Evolutionary conservation across 2,329 filamentous ascomycete species (phyloP).

Genomic region (Ascochyta pisi): DNA sequence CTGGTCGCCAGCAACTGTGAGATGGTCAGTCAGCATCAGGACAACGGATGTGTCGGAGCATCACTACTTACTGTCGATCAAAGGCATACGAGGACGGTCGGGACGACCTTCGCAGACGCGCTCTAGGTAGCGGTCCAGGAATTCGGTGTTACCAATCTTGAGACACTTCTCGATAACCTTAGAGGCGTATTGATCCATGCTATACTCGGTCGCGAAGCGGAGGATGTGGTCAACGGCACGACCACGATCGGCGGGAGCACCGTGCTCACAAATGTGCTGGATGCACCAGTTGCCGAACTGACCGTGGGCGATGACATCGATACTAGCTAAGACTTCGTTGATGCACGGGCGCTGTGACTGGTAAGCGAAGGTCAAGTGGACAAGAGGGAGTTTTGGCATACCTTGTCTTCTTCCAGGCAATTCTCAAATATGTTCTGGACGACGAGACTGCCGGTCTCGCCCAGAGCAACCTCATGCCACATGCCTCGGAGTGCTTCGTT

Average conservation of each 20-base stretch:
- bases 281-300: slow-evolving; percentile 99
- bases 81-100: slow-evolving; percentile 91
- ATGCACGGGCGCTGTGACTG: slow-evolving; percentile 82
- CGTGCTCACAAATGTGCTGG: slow-evolving; percentile 98
- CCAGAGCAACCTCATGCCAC: slow-evolving; percentile 98
- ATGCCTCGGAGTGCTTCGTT: slow-evolving; percentile 94
- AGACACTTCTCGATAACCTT: slow-evolving; percentile 99
- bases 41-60: neutral
- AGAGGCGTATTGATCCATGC: slow-evolving; percentile 98
- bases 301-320: slow-evolving; percentile 94
- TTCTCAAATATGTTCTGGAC: slow-evolving; percentile 99
- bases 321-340: slow-evolving; percentile 92
- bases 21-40: slow-evolving; percentile 29
- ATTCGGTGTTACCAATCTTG: slow-evolving; percentile 91
- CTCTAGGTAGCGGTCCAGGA: slow-evolving; percentile 89
- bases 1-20: slow-evolving; percentile 87
- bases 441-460: slow-evolving; percentile 95
- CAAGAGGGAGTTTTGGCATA: slow-evolving; percentile 48
- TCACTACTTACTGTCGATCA: slow-evolving; percentile 79
- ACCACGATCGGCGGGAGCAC: slow-evolving; percentile 86
- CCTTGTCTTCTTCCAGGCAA: slow-evolving; percentile 98
- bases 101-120: slow-evolving; percentile 90
- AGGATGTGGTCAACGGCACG: slow-evolving; percentile 96
- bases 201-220: slow-evolving; percentile 91
- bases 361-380: slow-evolving; percentile 11